Evolutionary conservation across 768 basidiomycete species (phyloP), one percentile per base, ranked within the genome.

Genomic region (Boletus rubroflammeus): DNA sequence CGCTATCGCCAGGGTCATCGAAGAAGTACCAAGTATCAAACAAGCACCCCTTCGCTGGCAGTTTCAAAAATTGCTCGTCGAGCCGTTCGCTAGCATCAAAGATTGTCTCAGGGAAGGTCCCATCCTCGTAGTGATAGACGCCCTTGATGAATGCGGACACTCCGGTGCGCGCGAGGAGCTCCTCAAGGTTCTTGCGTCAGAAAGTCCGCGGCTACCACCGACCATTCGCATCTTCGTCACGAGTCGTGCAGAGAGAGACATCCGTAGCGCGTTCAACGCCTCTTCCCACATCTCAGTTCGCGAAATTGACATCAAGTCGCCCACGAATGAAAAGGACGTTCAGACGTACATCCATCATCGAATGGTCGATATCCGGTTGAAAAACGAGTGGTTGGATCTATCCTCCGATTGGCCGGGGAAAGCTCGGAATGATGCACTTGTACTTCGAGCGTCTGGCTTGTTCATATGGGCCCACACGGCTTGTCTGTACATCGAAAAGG

Each of bases 401-500:
- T 41, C 70, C 5, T 51, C 54, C 0, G 67, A 71, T 48, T 72
- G 69, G 69, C 71, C 69, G 0, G 71, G 71, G 3, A 48, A 60
- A 23, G 25, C 47, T 3, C 49, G 47, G 45, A 56, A 50, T 1
- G 52, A 59, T 5, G 60, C 61, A 5, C 62, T 70, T 3, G 48
- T 56, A 1, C 44, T 64, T 13, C 70, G 70, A 19, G 68, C 70
- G 11, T 71, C 64, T 39, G 69, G 69, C 3, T 58, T 71, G 31
- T 72, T 72, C 44, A 58, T 71, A 38, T 71, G 69, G 69, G 71
- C 71, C 10, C 61, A 48, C 15, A 72, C 69, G 11, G 71, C 71
- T 6, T 70, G 70, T 56, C 61, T 59, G 21, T 72, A 72, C 21
- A 53, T 70, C 50, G 68, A 70, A 43, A 64, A 57, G 17, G 62